Evolutionary conservation across 352 stramenopile species (phyloP).

Genomic region (Phytophthora megakarya): DNA sequence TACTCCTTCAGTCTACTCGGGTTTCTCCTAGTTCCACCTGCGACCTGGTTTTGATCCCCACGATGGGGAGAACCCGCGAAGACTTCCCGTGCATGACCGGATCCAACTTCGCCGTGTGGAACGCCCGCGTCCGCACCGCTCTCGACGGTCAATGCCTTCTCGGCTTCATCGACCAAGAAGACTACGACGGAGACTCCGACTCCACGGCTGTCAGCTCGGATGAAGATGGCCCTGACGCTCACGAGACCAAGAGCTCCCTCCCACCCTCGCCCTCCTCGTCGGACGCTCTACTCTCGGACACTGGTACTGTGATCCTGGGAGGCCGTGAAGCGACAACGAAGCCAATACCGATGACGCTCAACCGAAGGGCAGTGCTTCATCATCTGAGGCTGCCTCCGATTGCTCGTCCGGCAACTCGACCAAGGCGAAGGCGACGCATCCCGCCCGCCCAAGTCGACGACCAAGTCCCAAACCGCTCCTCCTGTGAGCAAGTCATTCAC

Average conservation of each 20-base stretch:
- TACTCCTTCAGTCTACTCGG: too few relatives aligned
- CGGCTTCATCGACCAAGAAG: conserved; percentile 14
- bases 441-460: not conserved
- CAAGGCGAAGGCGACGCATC: too few relatives aligned
- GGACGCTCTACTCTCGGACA: not conserved
- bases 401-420: conserved; percentile 3
- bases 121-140: conserved; percentile 5
- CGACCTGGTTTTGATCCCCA: conserved; percentile 13
- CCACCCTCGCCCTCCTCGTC: not conserved
- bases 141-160: conserved; percentile 16
- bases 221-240: too few relatives aligned
- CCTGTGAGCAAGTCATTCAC: not conserved
- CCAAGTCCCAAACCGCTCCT: not conserved
- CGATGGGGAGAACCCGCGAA: conserved; percentile 7
- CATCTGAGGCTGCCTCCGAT: not conserved
- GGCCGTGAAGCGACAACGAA: not conserved
- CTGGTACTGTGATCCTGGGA: not conserved
- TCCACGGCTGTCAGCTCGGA: too few relatives aligned
- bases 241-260: not conserved
- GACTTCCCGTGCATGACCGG: conserved; percentile 19
- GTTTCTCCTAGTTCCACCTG: too few relatives aligned
- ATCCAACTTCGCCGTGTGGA: conserved; percentile 20
- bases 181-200: conserved; percentile 10
- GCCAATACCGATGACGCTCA: not conserved
- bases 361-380: not conserved